These are phyloP conservation scores for Austroboletus eburneus DNA, from an alignment of 768 basidiomycete species.

Conservation along the genomic window DNA sequence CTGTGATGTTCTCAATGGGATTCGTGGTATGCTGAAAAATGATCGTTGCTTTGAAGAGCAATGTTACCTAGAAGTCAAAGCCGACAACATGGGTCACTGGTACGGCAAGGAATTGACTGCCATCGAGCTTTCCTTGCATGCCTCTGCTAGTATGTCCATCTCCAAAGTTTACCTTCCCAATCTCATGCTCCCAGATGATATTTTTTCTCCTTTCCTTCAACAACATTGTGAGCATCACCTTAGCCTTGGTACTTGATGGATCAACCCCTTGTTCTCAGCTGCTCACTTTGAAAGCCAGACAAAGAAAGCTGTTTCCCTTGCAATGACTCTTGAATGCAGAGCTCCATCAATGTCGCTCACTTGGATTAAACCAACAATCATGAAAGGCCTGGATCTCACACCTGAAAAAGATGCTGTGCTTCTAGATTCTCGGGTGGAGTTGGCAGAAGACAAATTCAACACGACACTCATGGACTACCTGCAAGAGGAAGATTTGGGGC, in stretches of 20 bases:
- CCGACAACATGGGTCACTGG: constrained; percentile 34
- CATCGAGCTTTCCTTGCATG: constrained; percentile 12
- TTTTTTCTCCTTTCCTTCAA: background rate
- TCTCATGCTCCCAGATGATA: background rate
- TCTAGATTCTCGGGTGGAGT: no score
- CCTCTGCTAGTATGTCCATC: background rate
- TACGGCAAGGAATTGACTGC: constrained; percentile 30
- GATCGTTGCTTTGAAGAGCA: background rate
- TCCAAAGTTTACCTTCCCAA: background rate
- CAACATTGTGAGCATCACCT: background rate
- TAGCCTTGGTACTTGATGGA: background rate
- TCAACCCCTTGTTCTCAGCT: background rate
- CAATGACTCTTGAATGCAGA: no score
- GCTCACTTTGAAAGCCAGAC: no score
- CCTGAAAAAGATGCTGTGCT: no score
- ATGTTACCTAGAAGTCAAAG: background rate
- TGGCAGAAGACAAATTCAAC: no score
- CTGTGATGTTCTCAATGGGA: background rate
- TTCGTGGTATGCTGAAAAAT: background rate
- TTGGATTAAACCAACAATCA: no score
- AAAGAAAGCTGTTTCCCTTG: no score
- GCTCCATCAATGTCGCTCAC: no score
- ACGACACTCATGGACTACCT: no score
- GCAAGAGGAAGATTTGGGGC: no score
- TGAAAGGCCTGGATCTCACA: no score